A percentile compares a stretch with the other conserved stretches of the same genome.
phyloP scores from a whole-genome alignment of 495 filamentous ascomycete species.

The Xylaria venustula region DNA sequence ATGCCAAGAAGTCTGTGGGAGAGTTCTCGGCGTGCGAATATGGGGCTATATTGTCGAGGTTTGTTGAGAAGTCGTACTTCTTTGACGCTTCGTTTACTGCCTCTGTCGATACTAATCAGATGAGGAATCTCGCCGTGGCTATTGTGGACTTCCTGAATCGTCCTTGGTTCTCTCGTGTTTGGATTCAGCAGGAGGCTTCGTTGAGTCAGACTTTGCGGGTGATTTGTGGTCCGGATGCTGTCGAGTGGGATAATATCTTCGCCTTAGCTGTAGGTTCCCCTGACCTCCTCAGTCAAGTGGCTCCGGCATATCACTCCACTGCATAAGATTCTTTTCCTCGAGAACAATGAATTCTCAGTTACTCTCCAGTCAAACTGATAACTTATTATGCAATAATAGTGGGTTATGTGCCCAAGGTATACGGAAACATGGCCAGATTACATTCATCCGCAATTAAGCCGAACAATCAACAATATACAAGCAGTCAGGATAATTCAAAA shows the following conservation, averaged over 20 bases:
- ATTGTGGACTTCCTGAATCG: slow-evolving; percentile 19
- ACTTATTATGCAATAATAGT: not conserved
- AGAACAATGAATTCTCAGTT: no score
- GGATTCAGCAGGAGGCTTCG: slow-evolving; percentile 27
- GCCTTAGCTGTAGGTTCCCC: slow-evolving; percentile 8
- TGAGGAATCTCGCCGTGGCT: slow-evolving; percentile 4
- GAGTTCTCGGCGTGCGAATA: slow-evolving; percentile 8
- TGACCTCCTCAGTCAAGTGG: no score
- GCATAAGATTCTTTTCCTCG: no score
- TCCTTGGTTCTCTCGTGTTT: slow-evolving; percentile 23
- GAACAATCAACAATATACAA: slow-evolving; percentile 17
- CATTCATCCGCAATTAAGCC: slow-evolving; percentile 5
- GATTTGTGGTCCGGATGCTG: slow-evolving; percentile 13
- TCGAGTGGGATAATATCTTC: slow-evolving; percentile 18
- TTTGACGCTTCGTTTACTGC: slow-evolving; percentile 8
- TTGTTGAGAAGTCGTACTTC: slow-evolving; percentile 16
- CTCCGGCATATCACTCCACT: no score
- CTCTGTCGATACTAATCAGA: not conserved
- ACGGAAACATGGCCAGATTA: slow-evolving; percentile 18
- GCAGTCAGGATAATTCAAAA: slow-evolving; percentile 17
- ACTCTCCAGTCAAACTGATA: no score
- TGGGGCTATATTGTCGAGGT: slow-evolving; percentile 1
- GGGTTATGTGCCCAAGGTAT: slow-evolving; percentile 13
- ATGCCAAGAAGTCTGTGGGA: not conserved
- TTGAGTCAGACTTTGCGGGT: slow-evolving; percentile 11